Conservation (phyloP, 768 basidiomycete genomes). For the Chalciporus pseudorubinellus region DNA sequence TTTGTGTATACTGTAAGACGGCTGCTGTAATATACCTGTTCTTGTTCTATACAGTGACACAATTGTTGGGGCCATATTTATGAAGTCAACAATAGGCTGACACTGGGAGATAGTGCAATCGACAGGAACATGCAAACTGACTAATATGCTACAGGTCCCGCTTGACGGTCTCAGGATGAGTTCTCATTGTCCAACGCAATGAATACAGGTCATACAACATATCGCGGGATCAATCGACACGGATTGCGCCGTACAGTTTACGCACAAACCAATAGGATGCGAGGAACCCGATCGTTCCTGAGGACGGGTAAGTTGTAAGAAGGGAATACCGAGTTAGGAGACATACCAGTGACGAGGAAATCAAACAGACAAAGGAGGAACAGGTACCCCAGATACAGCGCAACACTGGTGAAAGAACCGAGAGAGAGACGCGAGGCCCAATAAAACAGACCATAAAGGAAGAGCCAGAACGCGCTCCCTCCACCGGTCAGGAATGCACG, state of each 20-base stretch:
- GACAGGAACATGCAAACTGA: neutral
- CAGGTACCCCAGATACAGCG: conserved; percentile 90
- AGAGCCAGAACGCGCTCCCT: conserved; percentile 88
- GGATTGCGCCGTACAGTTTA: conserved; percentile 76
- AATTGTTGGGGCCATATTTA: no score
- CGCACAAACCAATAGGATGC: conserved; percentile 91
- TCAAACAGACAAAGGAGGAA: conserved; percentile 77
- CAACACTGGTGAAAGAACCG: conserved; percentile 73
- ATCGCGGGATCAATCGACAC: conserved; percentile 53
- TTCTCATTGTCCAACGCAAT: conserved; percentile 4
- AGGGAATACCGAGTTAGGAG: neutral
- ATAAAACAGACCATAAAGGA: conserved; percentile 86
- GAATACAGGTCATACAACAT: conserved; percentile 9
- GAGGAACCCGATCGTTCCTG: conserved; percentile 88
- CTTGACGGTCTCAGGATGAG: neutral
- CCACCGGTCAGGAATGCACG: conserved; percentile 89
- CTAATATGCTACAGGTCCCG: neutral
- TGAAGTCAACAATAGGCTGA: no score
- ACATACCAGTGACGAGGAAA: conserved; percentile 81
- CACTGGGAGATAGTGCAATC: neutral
- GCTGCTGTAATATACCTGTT: neutral
- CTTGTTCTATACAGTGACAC: no score
- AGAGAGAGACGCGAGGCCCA: conserved; percentile 86
- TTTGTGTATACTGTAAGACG: neutral
- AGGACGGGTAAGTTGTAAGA: conserved; percentile 4